Percentiles rank a stretch among this genome's conserved stretches.
Conservation (phyloP, 2,329 filamentous ascomycete genomes). For the Pseudocercospora fijiensis region DNA sequence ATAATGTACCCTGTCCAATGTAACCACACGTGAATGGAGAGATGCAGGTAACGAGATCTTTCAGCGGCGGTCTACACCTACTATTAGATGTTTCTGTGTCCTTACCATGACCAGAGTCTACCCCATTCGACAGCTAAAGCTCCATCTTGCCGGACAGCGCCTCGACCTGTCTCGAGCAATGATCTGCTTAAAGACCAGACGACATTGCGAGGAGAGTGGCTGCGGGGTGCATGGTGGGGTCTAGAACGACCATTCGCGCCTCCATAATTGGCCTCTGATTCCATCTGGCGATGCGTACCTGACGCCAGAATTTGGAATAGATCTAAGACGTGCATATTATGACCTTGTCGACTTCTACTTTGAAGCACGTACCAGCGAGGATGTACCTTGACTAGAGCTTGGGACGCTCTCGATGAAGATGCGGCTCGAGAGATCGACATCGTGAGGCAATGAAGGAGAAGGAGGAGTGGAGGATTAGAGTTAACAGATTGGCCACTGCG, state of each 20-base stretch:
- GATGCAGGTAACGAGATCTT: background rate
- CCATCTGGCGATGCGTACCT: conserved; percentile 4
- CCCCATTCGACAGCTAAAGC: conserved; percentile 19
- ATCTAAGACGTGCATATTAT: conserved; percentile 10
- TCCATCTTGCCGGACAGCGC: conserved; percentile 26
- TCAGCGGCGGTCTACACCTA: background rate
- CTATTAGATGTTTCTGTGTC: conserved; percentile 3
- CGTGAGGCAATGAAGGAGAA: background rate
- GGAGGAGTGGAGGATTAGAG: background rate
- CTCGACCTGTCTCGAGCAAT: conserved; percentile 18
- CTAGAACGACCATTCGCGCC: conserved; percentile 17
- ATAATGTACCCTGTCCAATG: background rate
- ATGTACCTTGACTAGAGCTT: conserved; percentile 9
- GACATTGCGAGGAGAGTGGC: conserved; percentile 9
- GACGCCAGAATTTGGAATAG: conserved; percentile 25
- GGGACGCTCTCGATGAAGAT: background rate
- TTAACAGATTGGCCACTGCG: background rate
- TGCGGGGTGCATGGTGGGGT: conserved; percentile 26
- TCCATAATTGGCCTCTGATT: conserved; percentile 9
- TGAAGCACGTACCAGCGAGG: conserved; percentile 10
- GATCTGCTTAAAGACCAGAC: conserved; percentile 15
- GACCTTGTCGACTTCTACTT: conserved; percentile 9
- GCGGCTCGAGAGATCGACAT: background rate
- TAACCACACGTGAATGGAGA: background rate
- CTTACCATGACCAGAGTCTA: conserved; percentile 5